Conservation (phyloP, 2,329 filamentous ascomycete species). For the Chrysosporium queenslandicum region DNA sequence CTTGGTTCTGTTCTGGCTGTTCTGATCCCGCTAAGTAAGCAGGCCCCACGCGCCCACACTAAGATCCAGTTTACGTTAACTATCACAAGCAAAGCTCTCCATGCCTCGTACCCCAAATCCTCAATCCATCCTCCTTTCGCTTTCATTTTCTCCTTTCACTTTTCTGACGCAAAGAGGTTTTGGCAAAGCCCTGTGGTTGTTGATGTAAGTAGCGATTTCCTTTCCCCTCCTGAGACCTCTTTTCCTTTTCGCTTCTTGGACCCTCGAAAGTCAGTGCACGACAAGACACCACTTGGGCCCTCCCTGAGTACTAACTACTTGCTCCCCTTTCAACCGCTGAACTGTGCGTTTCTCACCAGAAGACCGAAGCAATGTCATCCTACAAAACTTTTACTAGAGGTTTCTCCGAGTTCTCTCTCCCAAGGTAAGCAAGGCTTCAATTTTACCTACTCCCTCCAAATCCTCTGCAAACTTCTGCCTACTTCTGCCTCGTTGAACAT, state of each 20-base stretch:
- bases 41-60: neutral
- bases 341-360: neutral
- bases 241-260: neutral
- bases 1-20: too few relatives aligned
- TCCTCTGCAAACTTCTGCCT: neutral
- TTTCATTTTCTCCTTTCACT: neutral
- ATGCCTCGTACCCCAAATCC: neutral
- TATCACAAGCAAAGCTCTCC: neutral
- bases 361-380: neutral
- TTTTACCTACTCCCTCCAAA: neutral
- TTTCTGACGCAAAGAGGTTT: neutral
- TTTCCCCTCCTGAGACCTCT: too few relatives aligned
- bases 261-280: neutral
- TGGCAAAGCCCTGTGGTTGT: neutral
- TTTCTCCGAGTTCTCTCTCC: slow-evolving; percentile 1
- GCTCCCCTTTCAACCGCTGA: neutral
- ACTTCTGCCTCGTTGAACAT: neutral
- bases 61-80: neutral
- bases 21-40: too few relatives aligned
- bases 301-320: too few relatives aligned
- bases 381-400: neutral
- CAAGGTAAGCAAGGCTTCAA: slow-evolving; percentile 6
- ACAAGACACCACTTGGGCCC: neutral
- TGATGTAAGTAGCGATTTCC: neutral
- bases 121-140: neutral